phyloP scores from a whole-genome alignment of 805 yeast species.

The Kodamaea lidongshanica region DNA sequence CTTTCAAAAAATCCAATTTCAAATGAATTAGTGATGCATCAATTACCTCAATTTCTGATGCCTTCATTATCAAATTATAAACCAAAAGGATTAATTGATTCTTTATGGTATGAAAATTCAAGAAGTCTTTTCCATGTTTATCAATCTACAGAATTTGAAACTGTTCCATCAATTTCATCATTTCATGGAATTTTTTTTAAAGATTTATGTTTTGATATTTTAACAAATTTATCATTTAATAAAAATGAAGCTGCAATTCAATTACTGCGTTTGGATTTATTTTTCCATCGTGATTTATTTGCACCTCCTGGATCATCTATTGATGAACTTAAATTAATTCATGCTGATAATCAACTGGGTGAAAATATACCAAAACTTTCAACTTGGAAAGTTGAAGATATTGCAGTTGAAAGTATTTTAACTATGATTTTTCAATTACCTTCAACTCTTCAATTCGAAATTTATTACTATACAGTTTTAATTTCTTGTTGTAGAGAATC shows the following conservation, averaged over 20 bases:
- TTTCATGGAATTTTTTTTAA: constrained; percentile 52
- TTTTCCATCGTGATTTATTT: constrained; percentile 53
- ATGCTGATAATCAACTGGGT: constrained; percentile 35
- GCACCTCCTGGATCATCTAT: constrained; percentile 65
- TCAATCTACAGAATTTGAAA: constrained; percentile 51
- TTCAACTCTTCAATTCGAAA: constrained; percentile 52
- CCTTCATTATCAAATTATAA: constrained; percentile 19
- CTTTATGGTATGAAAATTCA: constrained; percentile 57
- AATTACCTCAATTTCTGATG: constrained; percentile 34
- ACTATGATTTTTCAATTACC: constrained; percentile 76
- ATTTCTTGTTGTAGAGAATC: constrained; percentile 82
- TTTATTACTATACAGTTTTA: constrained; percentile 78
- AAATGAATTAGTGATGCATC: constrained; percentile 33
- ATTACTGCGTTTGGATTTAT: constrained; percentile 64
- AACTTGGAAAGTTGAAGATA: constrained; percentile 88
- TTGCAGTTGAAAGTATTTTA: constrained; percentile 76
- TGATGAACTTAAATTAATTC: constrained; percentile 50
- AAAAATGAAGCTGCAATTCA: constrained; percentile 83
- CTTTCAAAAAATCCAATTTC: constrained; percentile 33
- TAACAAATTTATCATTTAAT: constrained; percentile 81
- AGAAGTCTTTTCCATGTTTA: constrained; percentile 59
- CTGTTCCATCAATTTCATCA: constrained; percentile 41
- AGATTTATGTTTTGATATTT: constrained; percentile 69
- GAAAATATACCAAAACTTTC: constrained; percentile 43
- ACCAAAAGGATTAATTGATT: constrained; percentile 42